phyloP scores from a whole-genome alignment of 257 asterid genomes.

The Euphrasia confusa region DNA sequence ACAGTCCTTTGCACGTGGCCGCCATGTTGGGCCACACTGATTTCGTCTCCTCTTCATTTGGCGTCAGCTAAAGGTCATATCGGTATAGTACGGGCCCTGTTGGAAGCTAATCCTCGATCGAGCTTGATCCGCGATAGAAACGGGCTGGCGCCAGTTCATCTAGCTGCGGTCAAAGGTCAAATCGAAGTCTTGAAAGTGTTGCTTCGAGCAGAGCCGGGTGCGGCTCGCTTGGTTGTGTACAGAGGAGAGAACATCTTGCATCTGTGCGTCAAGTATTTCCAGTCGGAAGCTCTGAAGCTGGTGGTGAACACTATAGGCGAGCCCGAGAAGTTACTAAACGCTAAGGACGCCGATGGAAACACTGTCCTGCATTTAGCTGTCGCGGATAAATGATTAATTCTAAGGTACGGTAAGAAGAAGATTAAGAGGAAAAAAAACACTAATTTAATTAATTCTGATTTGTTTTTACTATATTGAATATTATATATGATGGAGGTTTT shows the following conservation, averaged over 20 bases:
- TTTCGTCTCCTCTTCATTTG: slow-evolving; percentile 1
- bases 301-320: not conserved
- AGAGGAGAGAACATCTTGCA: not conserved
- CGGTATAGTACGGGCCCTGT: not conserved
- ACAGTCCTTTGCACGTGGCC: not conserved
- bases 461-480: too few species aligned
- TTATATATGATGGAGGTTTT: too few species aligned
- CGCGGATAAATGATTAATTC: not conserved
- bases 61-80: not conserved
- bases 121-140: not conserved
- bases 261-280: not conserved
- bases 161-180: not conserved
- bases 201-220: not conserved
- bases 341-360: not conserved
- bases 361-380: not conserved
- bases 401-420: too few species aligned
- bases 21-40: not conserved
- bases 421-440: too few species aligned
- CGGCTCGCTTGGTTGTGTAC: not conserved
- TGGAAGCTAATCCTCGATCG: not conserved
- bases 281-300: not conserved
- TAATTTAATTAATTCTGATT: too few species aligned
- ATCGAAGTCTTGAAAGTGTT: not conserved
- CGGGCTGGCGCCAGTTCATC: not conserved
- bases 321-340: not conserved